Evolutionary conservation across 2,329 filamentous ascomycete genomes (phyloP).

Genomic region (Aspergillus glaucus): DNA sequence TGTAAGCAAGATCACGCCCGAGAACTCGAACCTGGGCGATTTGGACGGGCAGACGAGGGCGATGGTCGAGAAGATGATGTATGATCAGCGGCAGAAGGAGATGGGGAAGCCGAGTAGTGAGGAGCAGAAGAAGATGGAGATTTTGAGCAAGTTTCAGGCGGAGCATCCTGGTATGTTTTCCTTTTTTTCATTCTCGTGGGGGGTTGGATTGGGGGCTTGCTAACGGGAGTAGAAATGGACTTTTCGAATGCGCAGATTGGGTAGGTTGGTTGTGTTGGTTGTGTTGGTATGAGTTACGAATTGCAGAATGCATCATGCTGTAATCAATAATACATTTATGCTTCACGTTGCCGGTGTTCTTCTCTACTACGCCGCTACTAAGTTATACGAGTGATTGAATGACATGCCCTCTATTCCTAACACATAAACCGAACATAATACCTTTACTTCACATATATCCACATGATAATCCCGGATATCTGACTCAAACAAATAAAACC

Average conservation of each 20-base stretch:
- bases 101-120: conserved; percentile 80
- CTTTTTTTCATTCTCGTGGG: not conserved
- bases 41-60: conserved; percentile 88
- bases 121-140: conserved; percentile 90
- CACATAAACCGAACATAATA: too few relatives aligned
- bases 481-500: not conserved
- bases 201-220: conserved; percentile 5
- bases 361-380: too few relatives aligned
- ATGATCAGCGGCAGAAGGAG: conserved; percentile 95
- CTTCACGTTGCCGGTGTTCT: too few relatives aligned
- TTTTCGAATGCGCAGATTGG: conserved; percentile 60
- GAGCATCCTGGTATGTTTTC: conserved; percentile 54
- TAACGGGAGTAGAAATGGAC: conserved; percentile 52
- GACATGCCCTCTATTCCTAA: not conserved
- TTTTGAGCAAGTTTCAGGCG: conserved; percentile 85
- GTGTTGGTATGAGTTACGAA: conserved; percentile 12
- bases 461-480: not conserved
- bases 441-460: not conserved
- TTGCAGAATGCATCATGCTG: not conserved
- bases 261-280: conserved; percentile 12
- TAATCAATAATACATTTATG: too few relatives aligned
- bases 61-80: conserved; percentile 99
- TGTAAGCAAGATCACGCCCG: conserved; percentile 87
- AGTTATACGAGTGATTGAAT: too few relatives aligned
- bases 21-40: conserved; percentile 85